phyloP scores from a whole-genome alignment of 176 grass and related monocot species.

The Cocos nucifera region DNA sequence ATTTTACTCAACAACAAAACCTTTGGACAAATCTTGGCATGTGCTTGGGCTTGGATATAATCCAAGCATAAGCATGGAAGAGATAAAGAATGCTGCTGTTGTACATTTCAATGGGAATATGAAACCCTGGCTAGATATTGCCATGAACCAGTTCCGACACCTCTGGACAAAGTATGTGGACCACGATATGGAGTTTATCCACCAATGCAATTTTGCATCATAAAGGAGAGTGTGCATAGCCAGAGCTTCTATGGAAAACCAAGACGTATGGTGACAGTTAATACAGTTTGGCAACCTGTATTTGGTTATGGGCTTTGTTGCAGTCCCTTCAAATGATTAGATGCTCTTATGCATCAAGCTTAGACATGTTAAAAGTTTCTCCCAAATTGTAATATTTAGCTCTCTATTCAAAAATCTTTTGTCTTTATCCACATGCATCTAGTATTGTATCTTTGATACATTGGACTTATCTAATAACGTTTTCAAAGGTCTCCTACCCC shows the following conservation, averaged over 20 bases:
- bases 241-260: neutral
- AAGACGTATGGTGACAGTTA: neutral
- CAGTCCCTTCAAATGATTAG: slow-evolving; percentile 12
- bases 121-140: slow-evolving; percentile 99
- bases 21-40: slow-evolving; percentile 93
- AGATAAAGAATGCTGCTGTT: slow-evolving; percentile 89
- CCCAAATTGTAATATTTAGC: too few species aligned
- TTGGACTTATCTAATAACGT: too few species aligned
- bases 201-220: slow-evolving; percentile 82
- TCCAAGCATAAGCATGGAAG: slow-evolving; percentile 96
- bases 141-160: slow-evolving; percentile 85
- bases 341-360: neutral
- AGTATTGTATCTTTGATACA: too few species aligned
- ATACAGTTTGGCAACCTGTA: neutral
- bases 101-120: slow-evolving; percentile 99
- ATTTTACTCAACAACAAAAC: slow-evolving; percentile 97
- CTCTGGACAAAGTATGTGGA: slow-evolving; percentile 92
- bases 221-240: slow-evolving; percentile 1
- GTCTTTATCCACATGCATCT: too few species aligned
- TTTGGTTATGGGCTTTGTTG: neutral
- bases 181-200: slow-evolving; percentile 57
- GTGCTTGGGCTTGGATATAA: slow-evolving; percentile 96
- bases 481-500: too few species aligned
- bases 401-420: too few species aligned
- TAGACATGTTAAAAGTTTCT: too few species aligned